Evolutionary conservation across 208 protist genomes (phyloP).

Genomic region (Leishmania tropica): DNA sequence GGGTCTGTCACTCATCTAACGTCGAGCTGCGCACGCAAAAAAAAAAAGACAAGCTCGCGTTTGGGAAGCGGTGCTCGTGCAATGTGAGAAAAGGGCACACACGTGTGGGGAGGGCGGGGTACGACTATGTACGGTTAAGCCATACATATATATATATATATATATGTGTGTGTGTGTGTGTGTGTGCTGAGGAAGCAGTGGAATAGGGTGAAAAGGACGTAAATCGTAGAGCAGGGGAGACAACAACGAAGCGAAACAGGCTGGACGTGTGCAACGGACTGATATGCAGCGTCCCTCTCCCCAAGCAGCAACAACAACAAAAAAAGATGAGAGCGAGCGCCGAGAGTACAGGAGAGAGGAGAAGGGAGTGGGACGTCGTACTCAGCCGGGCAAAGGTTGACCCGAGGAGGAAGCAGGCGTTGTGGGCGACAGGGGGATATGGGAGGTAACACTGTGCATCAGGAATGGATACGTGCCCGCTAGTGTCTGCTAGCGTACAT

Average conservation of each 20-base stretch:
- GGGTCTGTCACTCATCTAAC: background rate
- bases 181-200: background rate
- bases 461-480: background rate
- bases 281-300: background rate
- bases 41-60: background rate
- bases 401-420: background rate
- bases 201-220: background rate
- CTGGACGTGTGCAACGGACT: background rate
- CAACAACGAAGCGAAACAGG: background rate
- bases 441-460: background rate
- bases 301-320: background rate
- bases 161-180: background rate
- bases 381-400: background rate
- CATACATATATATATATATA: background rate
- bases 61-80: background rate
- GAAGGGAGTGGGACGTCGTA: background rate
- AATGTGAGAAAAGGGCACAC: background rate
- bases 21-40: background rate
- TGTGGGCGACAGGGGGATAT: background rate
- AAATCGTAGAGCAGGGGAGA: background rate
- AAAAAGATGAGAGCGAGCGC: background rate
- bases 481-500: background rate
- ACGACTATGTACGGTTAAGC: background rate
- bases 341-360: background rate
- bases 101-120: background rate